A percentile compares a stretch with the other conserved stretches of the same genome.
Conservation (phyloP, 495 filamentous ascomycete species). For the Jackrogersella multiformis region DNA sequence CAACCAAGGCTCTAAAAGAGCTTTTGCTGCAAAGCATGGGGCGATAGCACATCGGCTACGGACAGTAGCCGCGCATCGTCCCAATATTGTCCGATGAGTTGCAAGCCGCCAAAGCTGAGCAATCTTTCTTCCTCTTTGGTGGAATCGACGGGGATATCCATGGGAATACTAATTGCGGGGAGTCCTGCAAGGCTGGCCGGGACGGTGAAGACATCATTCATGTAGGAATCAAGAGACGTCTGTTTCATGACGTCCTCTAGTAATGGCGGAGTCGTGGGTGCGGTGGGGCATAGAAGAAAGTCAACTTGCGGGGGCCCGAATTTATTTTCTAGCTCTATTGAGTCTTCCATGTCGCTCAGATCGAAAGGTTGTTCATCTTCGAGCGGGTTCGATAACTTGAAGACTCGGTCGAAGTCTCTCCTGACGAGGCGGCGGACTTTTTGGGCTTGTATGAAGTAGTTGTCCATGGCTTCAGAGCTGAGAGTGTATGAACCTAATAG, state of each 20-base stretch:
- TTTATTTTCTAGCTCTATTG: conserved; percentile 53
- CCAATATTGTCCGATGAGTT: conserved; percentile 91
- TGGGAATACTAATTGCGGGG: conserved; percentile 86
- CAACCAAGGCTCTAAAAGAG: conserved; percentile 7
- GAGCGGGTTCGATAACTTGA: conserved; percentile 73
- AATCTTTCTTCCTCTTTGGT: conserved; percentile 41
- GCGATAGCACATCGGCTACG: conserved; percentile 55
- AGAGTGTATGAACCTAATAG: conserved; percentile 90
- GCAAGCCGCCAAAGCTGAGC: conserved; percentile 70
- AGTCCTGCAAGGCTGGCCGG: conserved; percentile 93
- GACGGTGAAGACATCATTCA: conserved; percentile 95
- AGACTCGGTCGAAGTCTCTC: conserved; percentile 83
- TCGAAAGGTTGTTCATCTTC: conserved; percentile 55
- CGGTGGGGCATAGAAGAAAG: conserved; percentile 86
- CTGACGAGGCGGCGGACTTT: conserved; percentile 84
- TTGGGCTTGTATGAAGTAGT: conserved; percentile 96
- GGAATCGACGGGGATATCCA: conserved; percentile 51
- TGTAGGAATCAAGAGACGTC: conserved; percentile 65
- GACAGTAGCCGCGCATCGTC: conserved; percentile 75
- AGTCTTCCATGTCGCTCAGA: conserved; percentile 56
- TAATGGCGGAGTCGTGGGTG: conserved; percentile 77
- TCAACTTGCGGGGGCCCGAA: conserved; percentile 71
- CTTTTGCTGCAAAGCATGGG: conserved; percentile 22
- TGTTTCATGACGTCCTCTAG: conserved; percentile 60
- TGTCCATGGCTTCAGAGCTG: conserved; percentile 89